Base-by-base conservation (phyloP, 2,329 filamentous ascomycete genomes). In the Aspergillus fijiensis region DNA sequence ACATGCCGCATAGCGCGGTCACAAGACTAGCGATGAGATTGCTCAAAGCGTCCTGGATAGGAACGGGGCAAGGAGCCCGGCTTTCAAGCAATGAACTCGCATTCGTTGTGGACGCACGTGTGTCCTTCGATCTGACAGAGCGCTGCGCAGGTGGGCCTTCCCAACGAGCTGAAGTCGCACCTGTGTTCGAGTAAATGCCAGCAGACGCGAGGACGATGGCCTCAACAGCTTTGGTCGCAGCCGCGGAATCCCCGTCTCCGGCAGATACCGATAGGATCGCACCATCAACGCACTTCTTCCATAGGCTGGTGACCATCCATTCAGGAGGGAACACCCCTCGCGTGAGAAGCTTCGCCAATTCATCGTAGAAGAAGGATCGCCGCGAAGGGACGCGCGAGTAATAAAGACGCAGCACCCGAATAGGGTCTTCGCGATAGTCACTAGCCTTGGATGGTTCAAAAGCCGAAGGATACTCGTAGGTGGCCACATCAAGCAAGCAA, bases 231-330 rank as follows among this genome's bases (percentile, higher is more conserved):
- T 63, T 63, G 3, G 67, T 70, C 14, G 74, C 74, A 14, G 73
- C 65, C 7, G 69, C 66, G 27, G 63, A 76, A 50, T 76, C 63
- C 7, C 63, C 55, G 57, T 76, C 74, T n/a, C 69, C 68, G n/a
- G 60, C 69, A 4, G 74, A 74, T 50, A 77, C 65, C 29, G 76
- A 77, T 42, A 70, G 68, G 12, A 75, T 74, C 6, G 77, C 77
- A 23, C 67, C 64, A 35, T 71, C 69, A 65, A 78, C 67, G 60
- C 72, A 76, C 6, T 62, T 61, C 49, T 73, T 77, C 74, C 76
- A 76, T 14, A 63, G 58, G 19, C 64, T 71, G 14, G 76, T 78
- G 47, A 76, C 74, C 70, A 78, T 73, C 75, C 77, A 78, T 59
- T 78, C 74, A 16, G 72, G 66, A 11, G 76, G 74, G 12, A 79